Conservation (phyloP, 306 rosid species). For the Spatholobus suberectus region DNA sequence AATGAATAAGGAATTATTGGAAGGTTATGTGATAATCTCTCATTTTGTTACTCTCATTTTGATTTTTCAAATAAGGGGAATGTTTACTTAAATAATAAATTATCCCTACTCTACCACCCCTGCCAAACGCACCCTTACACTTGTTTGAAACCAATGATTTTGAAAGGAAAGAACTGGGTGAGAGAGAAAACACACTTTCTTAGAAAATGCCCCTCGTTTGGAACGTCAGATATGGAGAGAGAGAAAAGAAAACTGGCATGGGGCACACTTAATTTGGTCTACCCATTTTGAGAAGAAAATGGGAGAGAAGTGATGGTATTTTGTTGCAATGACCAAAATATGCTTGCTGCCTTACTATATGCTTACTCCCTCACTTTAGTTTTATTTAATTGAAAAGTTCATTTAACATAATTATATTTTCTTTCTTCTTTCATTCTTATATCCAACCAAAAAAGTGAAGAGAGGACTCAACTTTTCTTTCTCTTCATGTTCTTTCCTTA, state of each 20-base stretch:
- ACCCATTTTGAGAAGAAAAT: not conserved
- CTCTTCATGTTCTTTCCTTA: not conserved
- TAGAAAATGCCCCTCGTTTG: not conserved
- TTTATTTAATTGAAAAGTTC: not conserved
- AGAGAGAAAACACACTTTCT: not conserved
- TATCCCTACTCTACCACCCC: not conserved
- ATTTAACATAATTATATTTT: not conserved
- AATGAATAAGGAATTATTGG: not conserved
- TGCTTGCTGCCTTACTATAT: too few species aligned
- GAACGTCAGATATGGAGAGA: not conserved
- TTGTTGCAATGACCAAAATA: not conserved
- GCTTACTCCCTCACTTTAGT: too few species aligned
- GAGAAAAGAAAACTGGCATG: not conserved
- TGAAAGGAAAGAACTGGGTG: not conserved
- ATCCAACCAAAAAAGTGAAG: not conserved
- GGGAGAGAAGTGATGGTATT: not conserved
- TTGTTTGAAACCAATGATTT: not conserved
- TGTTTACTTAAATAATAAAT: not conserved
- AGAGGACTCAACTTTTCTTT: not conserved
- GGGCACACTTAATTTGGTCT: not conserved
- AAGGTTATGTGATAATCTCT: constrained; percentile 2
- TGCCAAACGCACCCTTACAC: constrained; percentile 19
- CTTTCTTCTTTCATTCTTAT: not conserved
- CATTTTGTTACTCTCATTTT: not conserved
- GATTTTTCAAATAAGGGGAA: not conserved